Evolutionary conservation across 192 early-diverging fungal species (phyloP).

Genomic region (Gorgonomyces haynaldii): DNA sequence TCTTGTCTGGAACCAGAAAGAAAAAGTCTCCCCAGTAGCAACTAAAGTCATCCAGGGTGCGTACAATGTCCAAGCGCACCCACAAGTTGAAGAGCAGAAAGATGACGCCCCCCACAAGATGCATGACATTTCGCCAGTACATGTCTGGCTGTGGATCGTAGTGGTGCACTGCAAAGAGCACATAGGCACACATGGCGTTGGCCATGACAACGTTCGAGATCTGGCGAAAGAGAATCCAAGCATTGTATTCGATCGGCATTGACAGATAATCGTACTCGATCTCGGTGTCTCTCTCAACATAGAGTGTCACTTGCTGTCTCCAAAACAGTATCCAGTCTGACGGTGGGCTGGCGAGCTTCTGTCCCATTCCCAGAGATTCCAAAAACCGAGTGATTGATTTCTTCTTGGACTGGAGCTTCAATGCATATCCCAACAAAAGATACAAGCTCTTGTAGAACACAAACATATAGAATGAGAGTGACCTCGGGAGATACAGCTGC

Average conservation of each 20-base stretch:
- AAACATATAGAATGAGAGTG: background rate
- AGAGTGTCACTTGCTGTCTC: background rate
- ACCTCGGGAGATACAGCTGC: background rate
- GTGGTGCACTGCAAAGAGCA: conserved; percentile 70
- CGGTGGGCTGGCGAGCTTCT: background rate
- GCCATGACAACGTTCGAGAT: conserved; percentile 86
- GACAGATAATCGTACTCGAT: conserved; percentile 2
- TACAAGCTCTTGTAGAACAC: background rate
- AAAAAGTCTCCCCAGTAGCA: conserved; percentile 99
- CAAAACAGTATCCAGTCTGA: background rate
- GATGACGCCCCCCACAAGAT: conserved; percentile 65
- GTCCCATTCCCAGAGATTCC: background rate
- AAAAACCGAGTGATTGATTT: background rate
- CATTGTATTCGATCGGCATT: conserved; percentile 86
- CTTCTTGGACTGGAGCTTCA: background rate
- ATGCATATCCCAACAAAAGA: background rate
- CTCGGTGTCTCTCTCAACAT: background rate
- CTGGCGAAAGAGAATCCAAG: conserved; percentile 90
- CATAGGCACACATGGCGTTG: conserved; percentile 82
- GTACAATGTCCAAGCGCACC: conserved; percentile 91
- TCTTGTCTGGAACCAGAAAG: conserved; percentile 44
- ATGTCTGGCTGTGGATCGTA: conserved; percentile 57
- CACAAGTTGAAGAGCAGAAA: conserved; percentile 86
- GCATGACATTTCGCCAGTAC: conserved; percentile 36
- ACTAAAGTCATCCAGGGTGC: conserved; percentile 92